Percentiles rank a stretch among this genome's conserved stretches.
Conservation (phyloP, 306 rosid genomes). For the Castanea crenata region DNA sequence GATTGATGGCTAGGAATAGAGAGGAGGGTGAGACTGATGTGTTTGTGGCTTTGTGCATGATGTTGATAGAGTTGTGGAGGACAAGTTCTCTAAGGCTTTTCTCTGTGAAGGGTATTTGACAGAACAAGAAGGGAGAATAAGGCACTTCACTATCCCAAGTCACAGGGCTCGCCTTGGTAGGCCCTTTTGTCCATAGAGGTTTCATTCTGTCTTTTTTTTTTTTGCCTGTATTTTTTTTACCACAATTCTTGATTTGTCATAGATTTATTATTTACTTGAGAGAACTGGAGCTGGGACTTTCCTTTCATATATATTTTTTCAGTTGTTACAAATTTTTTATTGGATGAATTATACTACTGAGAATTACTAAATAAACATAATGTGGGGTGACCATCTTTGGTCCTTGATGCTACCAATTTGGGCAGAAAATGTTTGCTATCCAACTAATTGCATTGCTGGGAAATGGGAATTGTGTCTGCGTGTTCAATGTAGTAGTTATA, state of each 20-base stretch:
- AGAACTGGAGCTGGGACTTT: neutral
- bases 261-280: neutral
- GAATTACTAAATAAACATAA: neutral
- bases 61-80: constrained; percentile 81
- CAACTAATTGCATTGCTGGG: neutral
- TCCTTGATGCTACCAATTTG: too few relatives aligned
- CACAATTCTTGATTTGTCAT: neutral
- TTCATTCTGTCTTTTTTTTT: neutral
- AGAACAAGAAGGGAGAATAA: constrained; percentile 76
- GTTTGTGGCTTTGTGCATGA: constrained; percentile 95
- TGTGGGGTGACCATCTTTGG: too few relatives aligned
- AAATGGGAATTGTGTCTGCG: neutral
- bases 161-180: constrained; percentile 56
- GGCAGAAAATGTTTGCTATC: neutral
- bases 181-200: constrained; percentile 63
- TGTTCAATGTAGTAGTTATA: neutral
- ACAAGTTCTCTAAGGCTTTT: constrained; percentile 60
- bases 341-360: neutral
- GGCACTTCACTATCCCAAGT: constrained; percentile 80
- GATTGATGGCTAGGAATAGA: constrained; percentile 80
- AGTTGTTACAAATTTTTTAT: too few relatives aligned
- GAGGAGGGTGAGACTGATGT: constrained; percentile 75
- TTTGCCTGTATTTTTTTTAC: neutral
- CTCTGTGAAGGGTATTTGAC: constrained; percentile 73
- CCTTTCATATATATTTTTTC: neutral